Conservation (phyloP, 495 filamentous ascomycete genomes). For the Aspergillus nanangensis region DNA sequence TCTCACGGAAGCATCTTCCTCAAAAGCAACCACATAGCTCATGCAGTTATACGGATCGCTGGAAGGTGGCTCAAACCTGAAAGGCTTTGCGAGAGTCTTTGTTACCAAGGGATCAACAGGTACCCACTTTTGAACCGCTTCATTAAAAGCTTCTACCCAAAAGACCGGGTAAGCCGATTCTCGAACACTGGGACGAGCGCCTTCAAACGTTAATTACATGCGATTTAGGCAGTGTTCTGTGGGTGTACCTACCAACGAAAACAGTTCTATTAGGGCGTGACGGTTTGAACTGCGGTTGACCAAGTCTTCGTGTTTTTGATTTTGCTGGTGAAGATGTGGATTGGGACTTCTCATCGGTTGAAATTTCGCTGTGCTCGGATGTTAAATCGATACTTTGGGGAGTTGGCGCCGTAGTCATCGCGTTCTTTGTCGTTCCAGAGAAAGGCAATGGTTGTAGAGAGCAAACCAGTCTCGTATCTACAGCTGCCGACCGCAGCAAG, state of each 20-base stretch:
- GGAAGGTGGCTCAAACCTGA: conserved; percentile 75
- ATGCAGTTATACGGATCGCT: conserved; percentile 68
- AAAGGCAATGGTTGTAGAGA: conserved; percentile 85
- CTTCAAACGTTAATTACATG: conserved; percentile 10
- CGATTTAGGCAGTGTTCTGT: not conserved
- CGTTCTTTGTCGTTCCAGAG: conserved; percentile 51
- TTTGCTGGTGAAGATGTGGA: conserved; percentile 11
- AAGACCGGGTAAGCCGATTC: conserved; percentile 73
- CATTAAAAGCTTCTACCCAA: conserved; percentile 90
- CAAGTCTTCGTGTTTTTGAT: conserved; percentile 32
- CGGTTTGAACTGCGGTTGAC: conserved; percentile 38
- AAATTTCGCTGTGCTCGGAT: conserved; percentile 31
- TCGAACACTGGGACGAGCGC: conserved; percentile 15
- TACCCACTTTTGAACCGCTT: conserved; percentile 83
- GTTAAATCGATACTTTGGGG: conserved; percentile 33
- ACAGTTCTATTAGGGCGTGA: conserved; percentile 13
- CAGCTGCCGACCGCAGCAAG: conserved; percentile 68
- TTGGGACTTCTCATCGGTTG: conserved; percentile 19
- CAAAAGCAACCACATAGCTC: conserved; percentile 82
- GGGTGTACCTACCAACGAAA: conserved; percentile 1
- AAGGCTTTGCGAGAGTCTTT: conserved; percentile 65
- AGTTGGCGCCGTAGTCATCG: conserved; percentile 33
- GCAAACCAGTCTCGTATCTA: conserved; percentile 85
- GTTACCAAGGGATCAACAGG: conserved; percentile 84
- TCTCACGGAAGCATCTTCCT: conserved; percentile 64